Conservation (phyloP, 495 filamentous ascomycete species). For the Thozetella sp. region DNA sequence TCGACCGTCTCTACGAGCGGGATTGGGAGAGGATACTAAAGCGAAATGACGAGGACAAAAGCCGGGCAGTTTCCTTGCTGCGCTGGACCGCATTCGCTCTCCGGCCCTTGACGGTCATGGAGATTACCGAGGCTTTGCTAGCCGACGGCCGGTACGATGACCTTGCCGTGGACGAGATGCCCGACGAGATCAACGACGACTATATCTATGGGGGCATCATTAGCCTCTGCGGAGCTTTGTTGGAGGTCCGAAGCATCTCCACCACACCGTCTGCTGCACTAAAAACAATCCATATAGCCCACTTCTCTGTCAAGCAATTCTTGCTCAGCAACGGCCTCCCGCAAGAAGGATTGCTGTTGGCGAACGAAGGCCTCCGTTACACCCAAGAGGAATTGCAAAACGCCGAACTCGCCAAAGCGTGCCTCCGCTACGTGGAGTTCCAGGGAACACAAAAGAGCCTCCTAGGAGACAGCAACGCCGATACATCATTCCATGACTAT, state of each 20-base stretch:
- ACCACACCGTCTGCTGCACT: background rate
- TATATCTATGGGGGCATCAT: constrained; percentile 24
- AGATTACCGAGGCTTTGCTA: constrained; percentile 25
- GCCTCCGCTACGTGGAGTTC: constrained; percentile 17
- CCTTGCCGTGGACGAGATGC: constrained; percentile 19
- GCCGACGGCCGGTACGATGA: constrained; percentile 9
- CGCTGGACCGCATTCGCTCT: constrained; percentile 25
- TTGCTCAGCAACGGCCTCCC: constrained; percentile 11
- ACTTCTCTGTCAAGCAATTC: constrained; percentile 29
- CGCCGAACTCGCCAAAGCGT: constrained; percentile 16
- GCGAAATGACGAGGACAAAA: constrained; percentile 14
- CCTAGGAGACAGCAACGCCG: background rate
- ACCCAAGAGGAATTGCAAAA: constrained; percentile 10
- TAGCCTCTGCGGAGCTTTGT: constrained; percentile 22
- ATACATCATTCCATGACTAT: constrained; percentile 14
- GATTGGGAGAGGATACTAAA: constrained; percentile 22
- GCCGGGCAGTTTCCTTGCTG: constrained; percentile 22
- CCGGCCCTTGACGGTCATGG: constrained; percentile 19
- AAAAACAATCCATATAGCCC: constrained; percentile 20
- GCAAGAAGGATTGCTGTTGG: background rate
- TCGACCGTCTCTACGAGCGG: constrained; percentile 22
- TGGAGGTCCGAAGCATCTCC: constrained; percentile 17
- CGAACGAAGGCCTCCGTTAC: constrained; percentile 8
- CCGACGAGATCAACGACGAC: constrained; percentile 17
- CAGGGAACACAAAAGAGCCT: background rate